These are phyloP conservation scores for Dendrocalamus latiflorus DNA, from an alignment of 202 grass and related monocot genomes.

Conservation along the genomic window DNA sequence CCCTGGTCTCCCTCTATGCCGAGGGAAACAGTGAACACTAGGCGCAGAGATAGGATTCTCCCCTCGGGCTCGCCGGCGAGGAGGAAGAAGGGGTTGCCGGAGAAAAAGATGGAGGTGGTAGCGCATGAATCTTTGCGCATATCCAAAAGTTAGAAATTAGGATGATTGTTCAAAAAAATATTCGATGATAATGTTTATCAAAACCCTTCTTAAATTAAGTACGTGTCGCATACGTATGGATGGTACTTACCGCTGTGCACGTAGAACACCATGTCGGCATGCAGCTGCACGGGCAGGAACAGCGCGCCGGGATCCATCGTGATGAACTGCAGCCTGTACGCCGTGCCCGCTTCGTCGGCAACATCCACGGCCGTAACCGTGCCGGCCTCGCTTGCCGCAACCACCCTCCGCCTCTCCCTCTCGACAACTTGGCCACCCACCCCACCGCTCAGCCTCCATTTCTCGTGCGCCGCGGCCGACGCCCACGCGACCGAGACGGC, in stretches of 20 bases:
- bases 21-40: no score
- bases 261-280: conserved; percentile 76
- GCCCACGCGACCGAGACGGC: conserved; percentile 1
- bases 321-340: conserved; percentile 85
- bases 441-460: neutral
- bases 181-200: no score
- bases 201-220: neutral
- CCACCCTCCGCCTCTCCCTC: conserved; percentile 53
- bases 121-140: no score
- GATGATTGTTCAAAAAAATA: no score
- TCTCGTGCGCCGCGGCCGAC: neutral
- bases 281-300: conserved; percentile 74
- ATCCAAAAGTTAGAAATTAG: no score
- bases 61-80: no score
- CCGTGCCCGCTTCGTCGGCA: conserved; percentile 37
- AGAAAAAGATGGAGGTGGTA: no score
- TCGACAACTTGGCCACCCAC: conserved; percentile 35
- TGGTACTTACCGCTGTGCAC: conserved; percentile 53
- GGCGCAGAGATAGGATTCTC: no score
- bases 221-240: neutral
- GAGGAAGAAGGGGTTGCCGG: no score
- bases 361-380: conserved; percentile 59
- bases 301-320: conserved; percentile 70
- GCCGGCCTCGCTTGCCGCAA: conserved; percentile 49
- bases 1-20: no score